Evolutionary conservation across 202 grass and related monocot genomes (phyloP), one percentile per base, ranked within the genome.

Genomic region (Musa balbisiana): DNA sequence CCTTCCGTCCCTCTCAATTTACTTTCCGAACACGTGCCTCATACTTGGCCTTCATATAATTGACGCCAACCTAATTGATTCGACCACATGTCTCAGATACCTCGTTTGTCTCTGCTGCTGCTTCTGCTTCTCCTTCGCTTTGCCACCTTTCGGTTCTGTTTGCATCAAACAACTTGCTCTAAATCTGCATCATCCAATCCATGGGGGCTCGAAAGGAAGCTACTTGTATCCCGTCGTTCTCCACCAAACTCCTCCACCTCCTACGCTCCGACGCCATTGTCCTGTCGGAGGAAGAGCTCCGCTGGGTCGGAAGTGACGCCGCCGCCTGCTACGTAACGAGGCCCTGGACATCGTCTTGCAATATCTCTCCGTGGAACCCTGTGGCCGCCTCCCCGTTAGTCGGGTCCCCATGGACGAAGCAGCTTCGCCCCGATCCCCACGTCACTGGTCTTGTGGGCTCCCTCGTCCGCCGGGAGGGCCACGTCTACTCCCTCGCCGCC

Each of bases 401-500:
- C 8, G n/a, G n/a, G 17, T 51, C 33, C 2, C 67, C 43, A 2
- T 70, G 67, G 67, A 17, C 66, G 6, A 14, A 69, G 14, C 66
- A 26, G 14, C 65, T 21, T 21, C 65, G 13, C 22, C 27, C 9
- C 14, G 20, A 24, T 10, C 22, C 66, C 15, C 8, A 2, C 10
- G 62, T 3, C 62, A 5, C 22, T 13, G 66, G 67, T 5, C 33
- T 70, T 16, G 29, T 51, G 16, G 67, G 26, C 8, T 70, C 67
- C 67, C 15, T 70, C 67, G 67, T 70, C 43, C 67, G 67, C 5
- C 0, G 24, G 14, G 67, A 70, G 67, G 67, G 67, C 16, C 67
- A 51, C 17, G 67, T 70, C 17, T 70, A 70, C 67, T 70, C 67
- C 43, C 67, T 70, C 67, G 67, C 67, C 67, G 33, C 67, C 15